Base-by-base conservation (phyloP, 441 rosid genomes). In the Manihot esculenta region DNA sequence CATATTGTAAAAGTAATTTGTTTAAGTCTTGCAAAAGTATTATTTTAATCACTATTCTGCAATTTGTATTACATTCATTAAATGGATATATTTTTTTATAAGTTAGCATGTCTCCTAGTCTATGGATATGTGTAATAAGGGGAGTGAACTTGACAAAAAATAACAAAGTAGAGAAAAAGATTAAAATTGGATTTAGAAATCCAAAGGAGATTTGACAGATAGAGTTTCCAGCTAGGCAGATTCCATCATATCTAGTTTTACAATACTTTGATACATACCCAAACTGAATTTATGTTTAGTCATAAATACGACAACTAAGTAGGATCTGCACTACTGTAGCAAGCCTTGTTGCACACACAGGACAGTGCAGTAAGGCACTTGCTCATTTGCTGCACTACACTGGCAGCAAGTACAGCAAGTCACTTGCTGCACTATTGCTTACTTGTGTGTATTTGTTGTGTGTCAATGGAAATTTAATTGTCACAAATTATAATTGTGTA, bases 41-140 rank as follows among this genome's bases (percentile, higher is more conserved):
- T 51, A 5, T 1, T 53, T 18, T 30, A 55, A n/a, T n/a, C 56
- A 51, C 3, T 10, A 18, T 23, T 26, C 41, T 38, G 44, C 71
- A 49, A 71, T 76, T 9, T 67, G 57, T 7, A 1, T 64, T 49
- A 38, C 77, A 71, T 84, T 77, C 84, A 79, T 60, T 76, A 85
- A 70, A 78, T 77, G 47, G 55, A 24, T 47, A 56, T 45, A 38
- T 72, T 68, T 50, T 49, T 53, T 38, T 67, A 64, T 61, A 68
- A 47, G 69, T 64, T 73, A 65, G 63, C 73, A 73, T 79, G 75
- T 66, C 79, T 71, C 77, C 64, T 79, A 62, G 66, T 78, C 80
- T n/a, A n/a, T n/a, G n/a, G n/a, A n/a, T n/a, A n/a, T n/a, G n/a
- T n/a, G n/a, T n/a, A n/a, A n/a, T n/a, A n/a, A n/a, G n/a, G n/a